phyloP scores from a whole-genome alignment of 2,329 filamentous ascomycete genomes.

The Boeremia lycopersici region DNA sequence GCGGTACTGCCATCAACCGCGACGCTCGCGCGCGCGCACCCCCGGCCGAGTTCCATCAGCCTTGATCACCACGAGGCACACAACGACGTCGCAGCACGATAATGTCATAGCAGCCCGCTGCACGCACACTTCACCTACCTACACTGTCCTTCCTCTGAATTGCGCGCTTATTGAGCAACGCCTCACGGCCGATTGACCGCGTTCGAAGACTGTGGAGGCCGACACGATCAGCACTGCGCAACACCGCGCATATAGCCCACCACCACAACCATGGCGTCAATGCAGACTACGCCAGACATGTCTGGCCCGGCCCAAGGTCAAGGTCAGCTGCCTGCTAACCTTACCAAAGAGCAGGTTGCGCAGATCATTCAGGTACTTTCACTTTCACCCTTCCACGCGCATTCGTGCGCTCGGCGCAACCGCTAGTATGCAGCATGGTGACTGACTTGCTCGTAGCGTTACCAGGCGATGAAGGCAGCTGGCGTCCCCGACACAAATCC shows the following conservation, averaged over 20 bases:
- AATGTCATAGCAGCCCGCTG: slow-evolving; percentile 43
- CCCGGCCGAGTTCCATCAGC: slow-evolving; percentile 42
- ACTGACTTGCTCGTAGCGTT: slow-evolving; percentile 69
- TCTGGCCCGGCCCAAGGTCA: slow-evolving; percentile 57
- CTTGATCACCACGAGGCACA: slow-evolving; percentile 32
- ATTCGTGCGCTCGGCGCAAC: slow-evolving; percentile 8
- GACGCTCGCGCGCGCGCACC: slow-evolving; percentile 38
- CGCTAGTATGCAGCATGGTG: background rate
- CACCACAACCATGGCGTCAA: slow-evolving; percentile 70
- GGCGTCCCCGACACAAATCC: slow-evolving; percentile 83
- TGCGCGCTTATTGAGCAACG: slow-evolving; percentile 26
- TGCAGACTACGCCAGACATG: slow-evolving; percentile 73
- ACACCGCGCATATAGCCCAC: slow-evolving; percentile 17
- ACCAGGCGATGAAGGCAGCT: slow-evolving; percentile 83
- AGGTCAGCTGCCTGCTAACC: slow-evolving; percentile 64
- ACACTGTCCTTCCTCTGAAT: slow-evolving; percentile 33
- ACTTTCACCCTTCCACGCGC: slow-evolving; percentile 39
- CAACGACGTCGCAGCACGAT: slow-evolving; percentile 40
- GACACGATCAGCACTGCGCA: slow-evolving; percentile 22
- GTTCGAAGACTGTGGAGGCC: slow-evolving; percentile 19
- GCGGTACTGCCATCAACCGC: slow-evolving; percentile 32
- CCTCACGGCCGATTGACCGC: slow-evolving; percentile 24
- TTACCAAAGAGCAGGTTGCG: slow-evolving; percentile 79
- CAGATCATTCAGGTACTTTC: slow-evolving; percentile 72
- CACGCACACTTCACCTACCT: slow-evolving; percentile 29